These are phyloP conservation scores for Cryptococcus hybrid DNA, from an alignment of 1,284 basidiomycete species.

Conservation along the genomic window DNA sequence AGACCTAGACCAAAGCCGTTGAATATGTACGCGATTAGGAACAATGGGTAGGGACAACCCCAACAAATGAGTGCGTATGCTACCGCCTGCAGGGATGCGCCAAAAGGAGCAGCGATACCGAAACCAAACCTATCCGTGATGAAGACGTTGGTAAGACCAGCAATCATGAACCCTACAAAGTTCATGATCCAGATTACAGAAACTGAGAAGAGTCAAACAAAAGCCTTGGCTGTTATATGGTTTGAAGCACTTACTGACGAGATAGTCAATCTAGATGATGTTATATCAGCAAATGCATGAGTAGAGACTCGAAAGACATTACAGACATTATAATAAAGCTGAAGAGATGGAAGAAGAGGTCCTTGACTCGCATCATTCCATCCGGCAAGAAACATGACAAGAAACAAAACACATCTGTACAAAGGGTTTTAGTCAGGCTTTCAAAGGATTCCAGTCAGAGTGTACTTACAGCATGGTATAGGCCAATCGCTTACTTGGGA, in stretches of 20 bases:
- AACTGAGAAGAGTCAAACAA: conserved; percentile 51
- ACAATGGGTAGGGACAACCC: conserved; percentile 65
- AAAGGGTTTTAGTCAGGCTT: background rate
- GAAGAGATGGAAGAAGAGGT: conserved; percentile 60
- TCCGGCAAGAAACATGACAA: conserved; percentile 44
- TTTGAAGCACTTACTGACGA: conserved; percentile 26
- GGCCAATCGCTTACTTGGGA: conserved; percentile 16
- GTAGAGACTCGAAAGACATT: background rate
- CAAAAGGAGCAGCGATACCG: conserved; percentile 54
- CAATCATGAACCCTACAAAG: conserved; percentile 57
- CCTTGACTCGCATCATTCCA: conserved; percentile 66
- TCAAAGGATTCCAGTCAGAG: background rate
- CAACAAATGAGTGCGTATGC: conserved; percentile 60
- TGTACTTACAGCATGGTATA: conserved; percentile 35
- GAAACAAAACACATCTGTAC: background rate
- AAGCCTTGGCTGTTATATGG: background rate
- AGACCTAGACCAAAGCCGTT: conserved; percentile 63
- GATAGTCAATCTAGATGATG: conserved; percentile 31
- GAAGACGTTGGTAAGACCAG: conserved; percentile 56
- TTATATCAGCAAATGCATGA: background rate
- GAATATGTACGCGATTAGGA: conserved; percentile 60
- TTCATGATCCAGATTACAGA: conserved; percentile 61
- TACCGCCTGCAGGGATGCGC: conserved; percentile 44
- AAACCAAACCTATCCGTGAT: conserved; percentile 59
- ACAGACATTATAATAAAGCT: conserved; percentile 53